Evolutionary conservation across 1,284 basidiomycete species (phyloP).

Genomic region (Prillingera fragicola): DNA sequence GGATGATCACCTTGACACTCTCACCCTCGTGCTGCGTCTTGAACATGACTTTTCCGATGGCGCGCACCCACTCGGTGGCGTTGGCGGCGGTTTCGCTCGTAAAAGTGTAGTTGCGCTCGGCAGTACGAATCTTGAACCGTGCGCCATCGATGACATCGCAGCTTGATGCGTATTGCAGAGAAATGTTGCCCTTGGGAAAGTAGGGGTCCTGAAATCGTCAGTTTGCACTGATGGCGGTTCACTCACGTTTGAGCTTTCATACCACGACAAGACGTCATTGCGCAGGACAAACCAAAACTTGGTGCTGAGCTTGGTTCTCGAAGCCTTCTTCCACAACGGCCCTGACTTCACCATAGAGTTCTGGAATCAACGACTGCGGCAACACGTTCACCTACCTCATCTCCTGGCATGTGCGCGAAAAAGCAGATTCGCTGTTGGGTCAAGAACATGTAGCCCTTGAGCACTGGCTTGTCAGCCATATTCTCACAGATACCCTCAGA

Average conservation of each 20-base stretch:
- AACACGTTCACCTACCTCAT: conserved; percentile 58
- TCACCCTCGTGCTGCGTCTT: conserved; percentile 94
- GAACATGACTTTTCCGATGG: conserved; percentile 80
- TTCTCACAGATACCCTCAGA: background rate
- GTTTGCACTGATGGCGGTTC: background rate
- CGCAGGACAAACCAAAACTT: conserved; percentile 92
- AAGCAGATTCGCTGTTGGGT: conserved; percentile 90
- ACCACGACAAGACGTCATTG: conserved; percentile 92
- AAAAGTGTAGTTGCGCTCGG: conserved; percentile 66
- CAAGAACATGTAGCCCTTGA: conserved; percentile 95
- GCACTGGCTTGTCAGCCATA: conserved; percentile 53
- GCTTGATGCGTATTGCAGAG: conserved; percentile 82
- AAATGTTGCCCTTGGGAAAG: conserved; percentile 90
- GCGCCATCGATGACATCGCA: conserved; percentile 72
- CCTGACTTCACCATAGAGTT: conserved; percentile 83
- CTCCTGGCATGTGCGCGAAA: conserved; percentile 86
- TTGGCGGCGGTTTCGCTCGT: conserved; percentile 72
- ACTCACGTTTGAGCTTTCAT: conserved; percentile 78
- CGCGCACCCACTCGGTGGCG: conserved; percentile 88
- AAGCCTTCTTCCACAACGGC: conserved; percentile 73
- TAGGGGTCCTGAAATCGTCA: conserved; percentile 68
- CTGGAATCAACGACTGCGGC: conserved; percentile 47
- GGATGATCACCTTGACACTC: conserved; percentile 90
- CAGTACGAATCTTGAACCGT: conserved; percentile 71
- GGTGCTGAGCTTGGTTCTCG: conserved; percentile 78